Evolutionary conservation across 306 rosid genomes (phyloP), one percentile per base, ranked within the genome.

Genomic region (Rubus parviflorus): DNA sequence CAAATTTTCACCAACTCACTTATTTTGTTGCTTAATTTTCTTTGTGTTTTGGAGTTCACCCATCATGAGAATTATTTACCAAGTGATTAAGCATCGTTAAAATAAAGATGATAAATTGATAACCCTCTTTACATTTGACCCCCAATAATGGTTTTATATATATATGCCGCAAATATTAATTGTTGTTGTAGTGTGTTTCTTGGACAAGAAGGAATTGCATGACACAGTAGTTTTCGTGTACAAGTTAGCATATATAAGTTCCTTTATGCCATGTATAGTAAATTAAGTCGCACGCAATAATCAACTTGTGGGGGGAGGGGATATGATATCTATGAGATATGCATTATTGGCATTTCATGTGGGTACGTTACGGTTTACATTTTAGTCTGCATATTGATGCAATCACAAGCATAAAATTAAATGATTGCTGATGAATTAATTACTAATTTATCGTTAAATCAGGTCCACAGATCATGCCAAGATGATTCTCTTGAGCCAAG

Each of bases 381-480:
- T 42, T 30, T 30, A 14, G 42, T 35, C 67, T 62, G 14, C 8
- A 30, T 30, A 62, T 62, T 15, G 45, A 62, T 22, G 68, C 45
- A 62, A 35, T 62, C 20, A 62, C 43, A 35, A 62, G 45, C 42
- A 62, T 62, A 62, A 16, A 37, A 35, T 62, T 20, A 35, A 62
- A 62, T 62, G 68, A 62, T 14, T 62, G 45, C 43, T 12, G n/a
- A 62, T 62, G 43, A 62, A n/a, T n/a, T n/a, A 20, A 57, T 3
- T 22, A 22, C 64, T 58, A 11, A 38, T 22, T 22, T 22, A 22
- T 9, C 14, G 11, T 15, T 3, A 20, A 57, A 6, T n/a, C 20
- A 15, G 68, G 68, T 35, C 43, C 68, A 62, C n/a, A 62, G 35
- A 15, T 35, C 68, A 62, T 62, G 68, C 43, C 68, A 20, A 62